A percentile compares a stretch with the other conserved stretches of the same genome.
These are phyloP conservation scores for Hypericum androsaemum DNA, from an alignment of 345 rosid genomes.

Conservation along the genomic window DNA sequence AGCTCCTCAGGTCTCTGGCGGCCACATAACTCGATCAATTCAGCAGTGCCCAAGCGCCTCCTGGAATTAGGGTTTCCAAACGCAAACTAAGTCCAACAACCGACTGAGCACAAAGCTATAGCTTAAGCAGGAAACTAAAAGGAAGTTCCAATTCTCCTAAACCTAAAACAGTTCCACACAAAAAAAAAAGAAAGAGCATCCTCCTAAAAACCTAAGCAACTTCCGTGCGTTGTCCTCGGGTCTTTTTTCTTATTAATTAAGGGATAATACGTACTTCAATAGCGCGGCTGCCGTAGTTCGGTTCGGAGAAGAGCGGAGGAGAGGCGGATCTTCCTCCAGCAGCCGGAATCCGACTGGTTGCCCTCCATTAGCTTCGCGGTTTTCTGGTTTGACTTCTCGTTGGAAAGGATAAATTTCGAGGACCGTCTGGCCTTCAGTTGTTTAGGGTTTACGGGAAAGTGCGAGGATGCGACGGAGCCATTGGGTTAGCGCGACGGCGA, in stretches of 20 bases:
- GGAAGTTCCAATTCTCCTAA: neutral
- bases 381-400: too few species aligned
- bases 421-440: too few species aligned
- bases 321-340: neutral
- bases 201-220: neutral
- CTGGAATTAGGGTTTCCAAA: constrained; percentile 29
- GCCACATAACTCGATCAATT: constrained; percentile 67
- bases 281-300: constrained; percentile 1
- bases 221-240: neutral
- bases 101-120: neutral
- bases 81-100: neutral
- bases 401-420: too few species aligned
- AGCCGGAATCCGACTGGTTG: neutral
- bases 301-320: neutral
- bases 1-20: constrained; percentile 84
- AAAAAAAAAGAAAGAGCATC: too few species aligned
- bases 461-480: too few species aligned
- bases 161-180: too few species aligned
- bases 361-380: neutral
- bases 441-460: too few species aligned
- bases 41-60: constrained; percentile 70
- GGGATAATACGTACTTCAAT: neutral
- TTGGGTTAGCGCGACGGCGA: too few species aligned
- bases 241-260: neutral
- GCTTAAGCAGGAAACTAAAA: neutral